Percentiles rank a stretch among this genome's conserved stretches.
Evolutionary conservation across 371 early-diverging fungal species (phyloP).

Genomic region (Encephalitozoon intestinalis): DNA sequence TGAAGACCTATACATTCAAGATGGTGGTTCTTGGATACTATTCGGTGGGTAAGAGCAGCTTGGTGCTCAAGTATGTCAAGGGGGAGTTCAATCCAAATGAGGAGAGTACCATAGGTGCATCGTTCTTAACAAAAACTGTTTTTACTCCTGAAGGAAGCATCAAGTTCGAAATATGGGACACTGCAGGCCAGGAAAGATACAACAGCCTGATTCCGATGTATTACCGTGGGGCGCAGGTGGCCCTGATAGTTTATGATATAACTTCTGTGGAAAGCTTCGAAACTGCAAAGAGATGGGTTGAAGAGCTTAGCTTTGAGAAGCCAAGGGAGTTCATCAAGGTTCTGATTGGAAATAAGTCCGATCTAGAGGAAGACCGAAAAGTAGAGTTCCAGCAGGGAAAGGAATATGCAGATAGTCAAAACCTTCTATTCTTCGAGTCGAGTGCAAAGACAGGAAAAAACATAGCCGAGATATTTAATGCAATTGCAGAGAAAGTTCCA

Average conservation of each 20-base stretch:
- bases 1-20: slow-evolving; percentile 57
- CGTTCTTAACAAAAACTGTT: slow-evolving; percentile 83
- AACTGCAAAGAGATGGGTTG: slow-evolving; percentile 77
- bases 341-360: slow-evolving; percentile 83
- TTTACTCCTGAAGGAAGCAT: slow-evolving; percentile 51
- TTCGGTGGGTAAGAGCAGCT: slow-evolving; percentile 60
- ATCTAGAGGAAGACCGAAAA: slow-evolving; percentile 68
- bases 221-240: slow-evolving; percentile 88
- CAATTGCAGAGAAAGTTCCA: slow-evolving; percentile 58
- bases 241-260: slow-evolving; percentile 82
- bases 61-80: slow-evolving; percentile 74
- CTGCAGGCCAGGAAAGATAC: slow-evolving; percentile 83
- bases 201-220: slow-evolving; percentile 85
- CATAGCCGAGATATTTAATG: slow-evolving; percentile 65
- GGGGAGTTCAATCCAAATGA: slow-evolving; percentile 91
- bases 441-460: slow-evolving; percentile 81
- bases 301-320: slow-evolving; percentile 77
- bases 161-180: slow-evolving; percentile 78
- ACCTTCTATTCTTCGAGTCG: slow-evolving; percentile 77
- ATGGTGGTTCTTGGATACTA: slow-evolving; percentile 61
- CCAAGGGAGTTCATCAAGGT: slow-evolving; percentile 72
- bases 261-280: slow-evolving; percentile 83
- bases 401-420: slow-evolving; percentile 71
- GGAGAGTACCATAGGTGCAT: slow-evolving; percentile 99
- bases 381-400: slow-evolving; percentile 77